phyloP scores from a whole-genome alignment of 768 basidiomycete species.

The Mycena rebaudengoi region DNA sequence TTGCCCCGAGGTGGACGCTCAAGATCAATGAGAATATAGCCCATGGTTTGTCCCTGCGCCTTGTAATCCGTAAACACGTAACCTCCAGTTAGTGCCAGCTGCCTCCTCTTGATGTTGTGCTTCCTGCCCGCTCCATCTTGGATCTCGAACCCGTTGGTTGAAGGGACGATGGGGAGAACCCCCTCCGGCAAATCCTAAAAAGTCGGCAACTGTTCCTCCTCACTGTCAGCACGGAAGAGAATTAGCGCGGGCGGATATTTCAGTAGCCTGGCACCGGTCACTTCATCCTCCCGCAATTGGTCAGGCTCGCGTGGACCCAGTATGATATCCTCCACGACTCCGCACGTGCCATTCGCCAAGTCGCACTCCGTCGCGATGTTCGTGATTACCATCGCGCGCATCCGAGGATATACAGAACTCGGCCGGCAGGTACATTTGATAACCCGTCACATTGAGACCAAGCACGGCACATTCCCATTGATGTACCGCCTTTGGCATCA shows the following conservation, averaged over 20 bases:
- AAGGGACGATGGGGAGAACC: constrained; percentile 33
- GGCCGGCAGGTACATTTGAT: too few species aligned
- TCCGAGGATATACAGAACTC: too few species aligned
- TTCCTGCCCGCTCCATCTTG: neutral
- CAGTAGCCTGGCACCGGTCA: constrained; percentile 23
- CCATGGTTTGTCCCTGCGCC: too few species aligned
- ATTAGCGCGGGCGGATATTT: constrained; percentile 40
- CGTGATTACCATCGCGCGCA: constrained; percentile 46
- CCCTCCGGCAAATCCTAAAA: constrained; percentile 37
- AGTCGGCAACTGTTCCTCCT: neutral
- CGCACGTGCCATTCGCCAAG: constrained; percentile 49
- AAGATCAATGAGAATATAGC: too few species aligned
- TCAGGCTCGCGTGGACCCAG: constrained; percentile 40
- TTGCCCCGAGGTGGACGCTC: too few species aligned
- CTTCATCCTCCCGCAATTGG: neutral
- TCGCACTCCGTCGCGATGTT: constrained; percentile 44
- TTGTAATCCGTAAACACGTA: constrained; percentile 54
- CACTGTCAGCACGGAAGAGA: constrained; percentile 40
- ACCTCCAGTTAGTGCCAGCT: constrained; percentile 41
- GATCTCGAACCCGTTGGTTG: constrained; percentile 9
- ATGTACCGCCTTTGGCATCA: too few species aligned
- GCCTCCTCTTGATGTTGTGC: constrained; percentile 24
- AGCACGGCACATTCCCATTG: too few species aligned
- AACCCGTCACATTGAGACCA: too few species aligned
- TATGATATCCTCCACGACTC: constrained; percentile 40